Conservation (phyloP, 768 basidiomycete species). For the Hemileccinum rubropunctum region DNA sequence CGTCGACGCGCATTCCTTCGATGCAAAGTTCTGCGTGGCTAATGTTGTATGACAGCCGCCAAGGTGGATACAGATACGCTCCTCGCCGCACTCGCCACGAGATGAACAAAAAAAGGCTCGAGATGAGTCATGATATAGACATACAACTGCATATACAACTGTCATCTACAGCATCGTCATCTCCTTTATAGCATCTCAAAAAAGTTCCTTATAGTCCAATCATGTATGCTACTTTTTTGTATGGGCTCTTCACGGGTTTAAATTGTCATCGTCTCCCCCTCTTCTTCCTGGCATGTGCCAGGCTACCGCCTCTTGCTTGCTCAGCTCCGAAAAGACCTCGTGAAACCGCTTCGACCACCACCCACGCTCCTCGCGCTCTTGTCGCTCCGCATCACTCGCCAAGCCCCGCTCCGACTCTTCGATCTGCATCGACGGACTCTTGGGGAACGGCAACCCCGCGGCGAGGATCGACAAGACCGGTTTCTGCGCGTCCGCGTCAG, state of each 20-base stretch:
- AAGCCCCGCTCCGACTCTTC: constrained; percentile 32
- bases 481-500: constrained; percentile 30
- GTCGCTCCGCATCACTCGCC: constrained; percentile 29
- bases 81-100: constrained; percentile 52
- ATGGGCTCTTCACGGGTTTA: no score
- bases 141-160: not conserved
- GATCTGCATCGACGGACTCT: constrained; percentile 68
- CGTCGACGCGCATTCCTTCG: constrained; percentile 11
- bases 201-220: not conserved
- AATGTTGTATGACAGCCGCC: constrained; percentile 41
- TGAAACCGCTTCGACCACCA: constrained; percentile 75
- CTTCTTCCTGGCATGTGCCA: not conserved
- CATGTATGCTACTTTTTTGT: no score
- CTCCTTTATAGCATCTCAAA: not conserved
- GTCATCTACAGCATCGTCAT: constrained; percentile 7
- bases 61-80: constrained; percentile 65
- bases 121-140: no score
- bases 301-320: constrained; percentile 21
- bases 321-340: constrained; percentile 57
- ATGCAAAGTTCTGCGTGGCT: not conserved
- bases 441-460: constrained; percentile 58
- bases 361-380: constrained; percentile 65
- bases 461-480: constrained; percentile 40
- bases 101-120: constrained; percentile 21
- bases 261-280: no score